Evolutionary conservation across 2,329 filamentous ascomycete species (phyloP).

Genomic region (Botrytis fabae): DNA sequence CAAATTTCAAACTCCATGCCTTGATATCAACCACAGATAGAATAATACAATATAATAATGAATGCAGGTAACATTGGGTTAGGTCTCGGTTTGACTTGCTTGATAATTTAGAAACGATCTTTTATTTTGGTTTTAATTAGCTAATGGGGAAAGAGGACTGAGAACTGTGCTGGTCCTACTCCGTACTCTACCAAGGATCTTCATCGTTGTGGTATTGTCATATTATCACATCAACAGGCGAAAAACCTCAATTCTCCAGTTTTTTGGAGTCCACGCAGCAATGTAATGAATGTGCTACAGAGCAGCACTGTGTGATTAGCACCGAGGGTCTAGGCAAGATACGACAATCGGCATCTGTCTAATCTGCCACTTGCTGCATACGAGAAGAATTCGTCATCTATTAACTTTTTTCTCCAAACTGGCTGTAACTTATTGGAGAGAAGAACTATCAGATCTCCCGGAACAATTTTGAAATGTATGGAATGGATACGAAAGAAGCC

Average conservation of each 20-base stretch:
- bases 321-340: conserved; percentile 2
- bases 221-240: not conserved
- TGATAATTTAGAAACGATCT: not conserved
- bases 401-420: not conserved
- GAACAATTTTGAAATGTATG: not conserved
- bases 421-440: not conserved
- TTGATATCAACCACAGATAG: not conserved
- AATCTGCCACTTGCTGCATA: not conserved
- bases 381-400: conserved; percentile 11
- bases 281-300: conserved; percentile 2
- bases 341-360: not conserved
- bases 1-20: not conserved
- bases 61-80: not conserved
- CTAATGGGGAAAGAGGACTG: not conserved
- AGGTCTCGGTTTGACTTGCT: not conserved
- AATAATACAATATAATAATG: not conserved
- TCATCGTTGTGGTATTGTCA: conserved; percentile 9
- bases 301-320: not conserved
- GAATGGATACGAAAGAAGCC: not conserved
- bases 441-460: not conserved
- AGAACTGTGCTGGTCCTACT: conserved; percentile 7
- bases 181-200: conserved; percentile 17
- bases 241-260: not conserved
- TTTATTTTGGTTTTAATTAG: no score
- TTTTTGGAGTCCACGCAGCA: conserved; percentile 1